These are phyloP conservation scores for Aspergillus tanneri DNA, from an alignment of 2,329 filamentous ascomycete genomes.

Conservation along the genomic window DNA sequence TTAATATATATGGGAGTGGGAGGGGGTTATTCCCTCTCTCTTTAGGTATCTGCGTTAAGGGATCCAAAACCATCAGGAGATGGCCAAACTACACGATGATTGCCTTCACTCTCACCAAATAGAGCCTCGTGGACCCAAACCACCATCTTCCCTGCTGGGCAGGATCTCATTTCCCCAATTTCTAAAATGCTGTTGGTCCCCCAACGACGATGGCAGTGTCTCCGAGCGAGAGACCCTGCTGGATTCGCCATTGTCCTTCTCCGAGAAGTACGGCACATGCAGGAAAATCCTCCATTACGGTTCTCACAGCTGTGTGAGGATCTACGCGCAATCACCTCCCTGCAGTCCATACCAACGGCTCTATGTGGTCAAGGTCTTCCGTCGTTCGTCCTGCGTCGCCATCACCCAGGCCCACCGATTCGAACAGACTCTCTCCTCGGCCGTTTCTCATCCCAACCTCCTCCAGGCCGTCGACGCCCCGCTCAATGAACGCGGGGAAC, in stretches of 20 bases:
- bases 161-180: background rate
- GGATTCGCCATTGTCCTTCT: constrained; percentile 12
- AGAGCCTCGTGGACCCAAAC: background rate
- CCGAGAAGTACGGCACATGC: constrained; percentile 27
- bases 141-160: background rate
- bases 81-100: too few relatives aligned
- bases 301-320: constrained; percentile 25
- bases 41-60: too few relatives aligned
- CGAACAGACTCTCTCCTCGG: constrained; percentile 19
- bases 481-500: constrained; percentile 27
- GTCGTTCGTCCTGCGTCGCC: constrained; percentile 17
- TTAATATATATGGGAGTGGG: too few relatives aligned
- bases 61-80: too few relatives aligned
- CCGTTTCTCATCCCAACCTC: constrained; percentile 29
- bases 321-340: constrained; percentile 16
- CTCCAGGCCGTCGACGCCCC: constrained; percentile 28
- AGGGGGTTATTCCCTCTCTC: too few relatives aligned
- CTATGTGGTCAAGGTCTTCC: constrained; percentile 31
- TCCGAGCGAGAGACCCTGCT: constrained; percentile 19
- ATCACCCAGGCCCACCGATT: constrained; percentile 9
- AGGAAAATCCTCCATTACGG: constrained; percentile 31
- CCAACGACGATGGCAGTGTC: background rate
- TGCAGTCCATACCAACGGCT: constrained; percentile 10
- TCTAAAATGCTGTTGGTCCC: constrained; percentile 6
- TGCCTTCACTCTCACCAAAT: constrained; percentile 5